These are phyloP conservation scores for Picochlorum sp. DNA, from an alignment of 139 green algal genomes.

Conservation along the genomic window DNA sequence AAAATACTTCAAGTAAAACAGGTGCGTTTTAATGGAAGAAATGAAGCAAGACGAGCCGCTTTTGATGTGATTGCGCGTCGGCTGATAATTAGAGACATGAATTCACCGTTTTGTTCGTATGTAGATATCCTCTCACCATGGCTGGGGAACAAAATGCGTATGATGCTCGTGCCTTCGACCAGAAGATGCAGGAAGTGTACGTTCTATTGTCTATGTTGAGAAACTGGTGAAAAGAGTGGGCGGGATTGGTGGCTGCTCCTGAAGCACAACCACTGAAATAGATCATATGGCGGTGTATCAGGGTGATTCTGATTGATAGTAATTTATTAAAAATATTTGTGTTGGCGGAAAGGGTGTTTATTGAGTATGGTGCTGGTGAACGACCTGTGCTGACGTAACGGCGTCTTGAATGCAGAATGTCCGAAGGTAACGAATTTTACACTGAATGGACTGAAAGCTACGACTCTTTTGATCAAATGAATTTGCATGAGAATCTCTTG, in stretches of 20 bases:
- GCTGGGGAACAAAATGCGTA: conserved; percentile 46
- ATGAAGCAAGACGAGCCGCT: no score
- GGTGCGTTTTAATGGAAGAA: no score
- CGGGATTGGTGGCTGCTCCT: conserved; percentile 1
- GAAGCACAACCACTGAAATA: neutral
- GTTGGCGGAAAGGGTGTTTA: neutral
- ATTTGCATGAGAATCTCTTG: conserved; percentile 96
- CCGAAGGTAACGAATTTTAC: conserved; percentile 70
- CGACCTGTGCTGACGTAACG: neutral
- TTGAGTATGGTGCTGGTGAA: conserved; percentile 1
- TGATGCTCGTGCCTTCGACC: conserved; percentile 66
- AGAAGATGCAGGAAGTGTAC: conserved; percentile 75
- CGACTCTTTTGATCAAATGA: conserved; percentile 97
- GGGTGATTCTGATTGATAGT: neutral
- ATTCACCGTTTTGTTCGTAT: no score
- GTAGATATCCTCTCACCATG: conserved; percentile 23
- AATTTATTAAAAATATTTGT: neutral
- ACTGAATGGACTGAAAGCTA: conserved; percentile 95
- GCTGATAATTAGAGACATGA: no score
- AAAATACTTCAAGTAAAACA: neutral
- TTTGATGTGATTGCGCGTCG: no score
- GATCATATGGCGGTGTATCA: neutral
- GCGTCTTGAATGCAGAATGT: conserved; percentile 44
- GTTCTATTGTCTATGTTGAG: conserved; percentile 6
- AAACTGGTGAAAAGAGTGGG: neutral